phyloP scores from a whole-genome alignment of 1,284 basidiomycete genomes.

The Moesziomyces parantarcticus region DNA sequence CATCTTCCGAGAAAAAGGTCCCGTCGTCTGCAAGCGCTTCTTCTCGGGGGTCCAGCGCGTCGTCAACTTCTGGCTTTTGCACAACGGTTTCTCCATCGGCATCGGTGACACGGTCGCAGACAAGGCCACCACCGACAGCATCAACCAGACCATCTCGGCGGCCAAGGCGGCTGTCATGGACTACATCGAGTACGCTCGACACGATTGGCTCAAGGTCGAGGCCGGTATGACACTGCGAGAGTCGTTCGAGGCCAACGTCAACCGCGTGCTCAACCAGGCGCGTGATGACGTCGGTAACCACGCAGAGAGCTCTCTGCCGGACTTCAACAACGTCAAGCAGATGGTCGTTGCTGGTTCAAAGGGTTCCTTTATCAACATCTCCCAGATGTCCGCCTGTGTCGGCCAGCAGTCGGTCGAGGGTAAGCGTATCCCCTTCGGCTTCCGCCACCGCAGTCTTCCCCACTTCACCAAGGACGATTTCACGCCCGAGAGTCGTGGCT shows the following conservation, averaged over 20 bases:
- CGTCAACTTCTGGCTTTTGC: constrained; percentile 98
- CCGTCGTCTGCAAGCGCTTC: constrained; percentile 88
- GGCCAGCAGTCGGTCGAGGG: constrained; percentile 99
- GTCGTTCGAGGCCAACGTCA: constrained; percentile 93
- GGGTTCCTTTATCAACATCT: constrained; percentile 94
- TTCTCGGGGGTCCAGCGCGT: constrained; percentile 95
- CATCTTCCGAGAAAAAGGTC: constrained; percentile 97
- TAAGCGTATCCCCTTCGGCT: constrained; percentile 97
- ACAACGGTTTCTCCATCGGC: constrained; percentile 98
- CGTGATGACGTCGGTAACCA: constrained; percentile 95
- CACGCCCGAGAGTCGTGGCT: constrained; percentile 96
- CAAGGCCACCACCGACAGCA: constrained; percentile 81
- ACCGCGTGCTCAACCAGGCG: constrained; percentile 90
- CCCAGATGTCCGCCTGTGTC: constrained; percentile 99
- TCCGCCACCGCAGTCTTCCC: constrained; percentile 93
- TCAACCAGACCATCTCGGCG: constrained; percentile 83
- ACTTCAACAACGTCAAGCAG: constrained; percentile 99
- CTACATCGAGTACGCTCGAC: constrained; percentile 63
- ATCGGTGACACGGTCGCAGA: constrained; percentile 99
- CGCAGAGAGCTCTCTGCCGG: constrained; percentile 94
- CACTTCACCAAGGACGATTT: constrained; percentile 99
- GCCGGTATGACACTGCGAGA: constrained; percentile 99
- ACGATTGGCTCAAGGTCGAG: constrained; percentile 65
- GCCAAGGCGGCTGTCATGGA: constrained; percentile 74
- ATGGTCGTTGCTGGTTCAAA: constrained; percentile 99